A percentile compares a stretch with the other conserved stretches of the same genome.
Evolutionary conservation across 1,139 yeast genomes (phyloP).

Genomic region (Geotrichum citri-aurantii): DNA sequence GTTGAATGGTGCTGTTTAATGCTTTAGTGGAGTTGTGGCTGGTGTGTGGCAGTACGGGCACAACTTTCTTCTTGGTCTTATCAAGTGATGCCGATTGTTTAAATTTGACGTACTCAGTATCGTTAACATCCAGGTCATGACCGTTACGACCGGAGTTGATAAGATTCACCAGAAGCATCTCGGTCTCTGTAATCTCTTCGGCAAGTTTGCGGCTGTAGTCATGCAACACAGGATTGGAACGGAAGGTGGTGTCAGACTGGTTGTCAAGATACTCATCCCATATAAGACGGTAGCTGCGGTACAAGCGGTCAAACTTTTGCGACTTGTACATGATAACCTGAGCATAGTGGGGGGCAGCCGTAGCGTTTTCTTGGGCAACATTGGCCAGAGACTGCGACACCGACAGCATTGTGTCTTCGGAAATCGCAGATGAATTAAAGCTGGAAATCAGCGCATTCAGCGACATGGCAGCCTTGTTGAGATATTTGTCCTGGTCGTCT

Average conservation of each 20-base stretch:
- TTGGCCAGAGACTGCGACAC: conserved; percentile 22
- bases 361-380: conserved; percentile 22
- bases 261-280: conserved; percentile 16
- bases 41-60: neutral
- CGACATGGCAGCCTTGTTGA: conserved; percentile 27
- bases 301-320: conserved; percentile 19
- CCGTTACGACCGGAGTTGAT: conserved; percentile 8
- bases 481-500: conserved; percentile 25
- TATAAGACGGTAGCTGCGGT: conserved; percentile 12
- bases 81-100: neutral
- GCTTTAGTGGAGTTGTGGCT: neutral
- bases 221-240: conserved; percentile 10
- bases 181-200: conserved; percentile 15
- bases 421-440: conserved; percentile 28
- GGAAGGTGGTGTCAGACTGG: neutral
- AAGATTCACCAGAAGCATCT: conserved; percentile 12
- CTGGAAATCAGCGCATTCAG: conserved; percentile 30
- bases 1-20: neutral
- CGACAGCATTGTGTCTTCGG: conserved; percentile 22
- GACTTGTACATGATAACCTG: conserved; percentile 23
- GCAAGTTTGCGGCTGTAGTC: conserved; percentile 12
- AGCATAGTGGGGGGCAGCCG: conserved; percentile 20
- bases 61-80: conserved; percentile 3
- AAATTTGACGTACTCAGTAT: conserved; percentile 1
- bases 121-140: neutral